A percentile compares a stretch with the other conserved stretches of the same genome.
These are phyloP conservation scores for Lactarius tabidus DNA, from an alignment of 768 basidiomycete species.

Conservation along the genomic window DNA sequence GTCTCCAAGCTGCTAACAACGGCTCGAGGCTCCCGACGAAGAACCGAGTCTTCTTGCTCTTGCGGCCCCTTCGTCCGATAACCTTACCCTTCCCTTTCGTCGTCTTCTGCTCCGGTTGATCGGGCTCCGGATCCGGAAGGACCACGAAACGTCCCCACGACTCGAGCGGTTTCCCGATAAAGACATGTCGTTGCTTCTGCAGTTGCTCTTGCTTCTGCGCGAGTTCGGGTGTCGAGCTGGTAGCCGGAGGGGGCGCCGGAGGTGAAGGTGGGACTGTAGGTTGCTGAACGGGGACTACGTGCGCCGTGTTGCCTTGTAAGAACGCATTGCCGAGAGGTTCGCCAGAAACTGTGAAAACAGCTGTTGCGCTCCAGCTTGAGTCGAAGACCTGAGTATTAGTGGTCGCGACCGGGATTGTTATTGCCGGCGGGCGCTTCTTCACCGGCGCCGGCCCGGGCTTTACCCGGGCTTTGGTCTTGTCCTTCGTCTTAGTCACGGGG, in stretches of 20 bases:
- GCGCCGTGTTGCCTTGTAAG: neutral
- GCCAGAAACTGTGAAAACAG: neutral
- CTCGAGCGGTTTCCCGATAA: conserved; percentile 8
- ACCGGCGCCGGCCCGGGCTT: neutral
- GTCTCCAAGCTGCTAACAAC: neutral
- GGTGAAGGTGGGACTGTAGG: neutral
- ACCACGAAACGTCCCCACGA: conserved; percentile 9
- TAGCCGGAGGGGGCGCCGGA: neutral
- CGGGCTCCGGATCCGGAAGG: conserved; percentile 1
- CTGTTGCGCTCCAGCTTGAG: neutral
- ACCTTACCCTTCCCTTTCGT: neutral
- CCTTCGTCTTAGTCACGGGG: neutral
- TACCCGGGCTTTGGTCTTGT: neutral
- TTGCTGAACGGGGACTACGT: neutral
- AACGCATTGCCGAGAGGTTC: neutral
- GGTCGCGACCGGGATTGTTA: neutral
- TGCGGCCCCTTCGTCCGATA: neutral
- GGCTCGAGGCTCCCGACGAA: conserved; percentile 5
- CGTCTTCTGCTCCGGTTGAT: neutral
- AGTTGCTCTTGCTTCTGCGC: neutral
- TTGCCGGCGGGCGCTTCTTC: neutral
- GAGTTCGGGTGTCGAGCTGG: neutral
- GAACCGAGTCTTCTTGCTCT: neutral
- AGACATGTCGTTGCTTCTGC: neutral
- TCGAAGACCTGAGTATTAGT: neutral